Evolutionary conservation across 2,329 filamentous ascomycete genomes (phyloP), one percentile per base, ranked within the genome.

Genomic region (Dactylellina cionopaga): DNA sequence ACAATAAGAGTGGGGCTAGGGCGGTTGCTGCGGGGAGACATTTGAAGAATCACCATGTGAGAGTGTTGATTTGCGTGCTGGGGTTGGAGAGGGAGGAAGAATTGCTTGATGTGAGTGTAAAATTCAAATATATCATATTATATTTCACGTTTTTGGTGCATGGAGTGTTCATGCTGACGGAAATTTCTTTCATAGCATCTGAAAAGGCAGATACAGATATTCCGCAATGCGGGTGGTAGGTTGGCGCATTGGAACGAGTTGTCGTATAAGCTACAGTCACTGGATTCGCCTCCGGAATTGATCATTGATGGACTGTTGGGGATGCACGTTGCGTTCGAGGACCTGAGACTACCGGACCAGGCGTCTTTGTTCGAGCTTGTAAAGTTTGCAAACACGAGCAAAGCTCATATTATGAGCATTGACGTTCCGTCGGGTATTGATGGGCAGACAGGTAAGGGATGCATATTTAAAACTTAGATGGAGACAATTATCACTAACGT

Each of bases 391-490:
- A 98, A 97, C 79, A 89, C 92, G 75, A 91, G 89, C 78, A 91
- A 92, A 75, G 89, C 92, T 0, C 88, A 89, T 66, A 89, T 95
- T 2, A 82, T 99, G 17, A 91, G 92, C 0, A 87, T 99, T n/a
- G 94, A 96, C 79, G 88, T 96, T 4, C 95, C 95, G 0, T 94
- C 91, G 0, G 95, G 95, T 3, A 88, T 96, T 52, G 92, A 94
- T 75, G 92, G 91, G 1, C 88, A 88, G 0, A 89, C 88, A 37
- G 92, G 92, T 77, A 86, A 85, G 78, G 84, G 86, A 13, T 85
- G 84, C 64, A 19, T 9, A n/a, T 29, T 51, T 29, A 27, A 56
- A 15, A 47, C 31, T 52, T 3, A 24, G 2, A 9, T 39, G 9
- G 37, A 25, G 5, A 31, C 35, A 17, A 17, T 11, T 15, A n/a